These are phyloP conservation scores for Solanum hybrid DNA, from an alignment of 305 asterid genomes.

Conservation along the genomic window DNA sequence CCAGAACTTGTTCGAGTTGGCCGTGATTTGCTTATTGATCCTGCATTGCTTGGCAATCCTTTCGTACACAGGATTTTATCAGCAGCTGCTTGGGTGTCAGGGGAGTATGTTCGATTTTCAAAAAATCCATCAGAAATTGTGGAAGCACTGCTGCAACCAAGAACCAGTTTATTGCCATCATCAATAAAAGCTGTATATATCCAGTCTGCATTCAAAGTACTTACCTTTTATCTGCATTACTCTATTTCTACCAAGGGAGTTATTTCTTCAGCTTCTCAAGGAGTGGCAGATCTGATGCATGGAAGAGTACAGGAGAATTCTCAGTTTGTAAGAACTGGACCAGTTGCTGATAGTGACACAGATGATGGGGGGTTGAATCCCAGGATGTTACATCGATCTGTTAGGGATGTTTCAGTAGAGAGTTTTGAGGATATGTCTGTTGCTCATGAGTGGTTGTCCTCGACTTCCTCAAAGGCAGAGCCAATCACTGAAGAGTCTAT, in stretches of 20 bases:
- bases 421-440: conserved; percentile 18
- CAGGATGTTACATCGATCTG: conserved; percentile 11
- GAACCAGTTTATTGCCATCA: conserved; percentile 67
- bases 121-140: conserved; percentile 74
- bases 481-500: conserved; percentile 42
- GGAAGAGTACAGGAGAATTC: conserved; percentile 24
- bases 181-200: conserved; percentile 76
- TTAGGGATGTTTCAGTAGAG: conserved; percentile 12
- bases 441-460: conserved; percentile 21
- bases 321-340: conserved; percentile 20
- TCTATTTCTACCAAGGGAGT: conserved; percentile 40
- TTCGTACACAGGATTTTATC: conserved; percentile 59
- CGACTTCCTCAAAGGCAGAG: conserved; percentile 23
- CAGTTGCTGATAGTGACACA: conserved; percentile 32
- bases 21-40: conserved; percentile 85
- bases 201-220: conserved; percentile 73
- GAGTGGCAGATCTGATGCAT: conserved; percentile 18
- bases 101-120: conserved; percentile 82
- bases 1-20: conserved; percentile 71
- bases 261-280: conserved; percentile 23
- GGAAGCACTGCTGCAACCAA: conserved; percentile 90
- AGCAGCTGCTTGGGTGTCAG: conserved; percentile 90
- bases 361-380: conserved; percentile 26
- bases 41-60: conserved; percentile 85
- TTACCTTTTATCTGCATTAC: conserved; percentile 49